These are phyloP conservation scores for Nymphaea thermarum DNA, from an alignment of 164 flowering plant genomes.

Conservation along the genomic window DNA sequence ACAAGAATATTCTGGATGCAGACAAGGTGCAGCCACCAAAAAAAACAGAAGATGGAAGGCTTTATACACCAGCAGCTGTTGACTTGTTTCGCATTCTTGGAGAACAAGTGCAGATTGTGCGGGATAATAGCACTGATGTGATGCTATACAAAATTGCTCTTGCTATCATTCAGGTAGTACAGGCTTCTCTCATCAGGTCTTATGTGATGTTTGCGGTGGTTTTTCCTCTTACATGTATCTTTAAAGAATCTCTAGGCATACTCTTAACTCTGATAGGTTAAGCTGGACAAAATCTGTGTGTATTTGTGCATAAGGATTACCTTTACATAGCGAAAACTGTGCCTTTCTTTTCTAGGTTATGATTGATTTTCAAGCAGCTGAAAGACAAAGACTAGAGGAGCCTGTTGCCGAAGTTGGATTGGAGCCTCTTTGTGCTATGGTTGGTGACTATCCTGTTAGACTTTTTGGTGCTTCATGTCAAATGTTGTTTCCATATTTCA, in stretches of 20 bases:
- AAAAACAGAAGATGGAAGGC: constrained; percentile 86
- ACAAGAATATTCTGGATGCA: constrained; percentile 82
- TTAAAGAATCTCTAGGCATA: too few species aligned
- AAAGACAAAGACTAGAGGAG: constrained; percentile 78
- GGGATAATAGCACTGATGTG: constrained; percentile 94
- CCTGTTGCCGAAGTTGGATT: constrained; percentile 95
- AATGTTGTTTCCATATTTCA: not conserved
- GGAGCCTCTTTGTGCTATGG: constrained; percentile 95
- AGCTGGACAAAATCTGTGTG: not conserved
- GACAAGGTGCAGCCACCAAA: constrained; percentile 92
- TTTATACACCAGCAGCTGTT: constrained; percentile 96
- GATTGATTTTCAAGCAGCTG: constrained; percentile 98
- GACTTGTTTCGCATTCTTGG: constrained; percentile 95
- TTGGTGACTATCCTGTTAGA: constrained; percentile 18
- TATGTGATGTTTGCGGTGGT: not conserved
- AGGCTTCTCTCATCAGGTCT: not conserved
- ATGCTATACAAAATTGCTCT: constrained; percentile 95
- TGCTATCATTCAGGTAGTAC: constrained; percentile 78
- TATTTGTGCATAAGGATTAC: too few species aligned
- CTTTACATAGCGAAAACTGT: too few species aligned
- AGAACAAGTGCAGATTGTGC: constrained; percentile 96
- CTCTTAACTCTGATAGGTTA: too few species aligned
- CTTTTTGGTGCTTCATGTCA: not conserved
- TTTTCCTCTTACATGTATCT: not conserved
- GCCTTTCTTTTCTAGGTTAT: constrained; percentile 43